Conservation (phyloP, 1,284 basidiomycete species). For the Ustilago shanxiensis region DNA sequence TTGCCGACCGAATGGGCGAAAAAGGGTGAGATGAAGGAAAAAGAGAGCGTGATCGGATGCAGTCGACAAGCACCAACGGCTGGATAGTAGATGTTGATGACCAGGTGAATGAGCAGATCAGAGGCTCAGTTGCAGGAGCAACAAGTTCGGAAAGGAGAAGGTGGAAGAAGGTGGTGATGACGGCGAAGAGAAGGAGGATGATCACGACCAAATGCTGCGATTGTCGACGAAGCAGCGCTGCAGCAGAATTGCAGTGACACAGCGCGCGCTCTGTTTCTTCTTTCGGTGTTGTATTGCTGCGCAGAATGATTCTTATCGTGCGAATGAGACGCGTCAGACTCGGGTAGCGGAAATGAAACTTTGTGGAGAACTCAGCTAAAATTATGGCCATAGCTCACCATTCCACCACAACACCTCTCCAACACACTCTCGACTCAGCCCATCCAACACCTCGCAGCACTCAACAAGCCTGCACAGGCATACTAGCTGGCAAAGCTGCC, state of each 20-base stretch:
- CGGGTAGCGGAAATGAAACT: constrained; percentile 7
- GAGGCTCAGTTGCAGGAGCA: constrained; percentile 42
- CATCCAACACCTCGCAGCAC: not conserved
- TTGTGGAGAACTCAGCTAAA: constrained; percentile 19
- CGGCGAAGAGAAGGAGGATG: constrained; percentile 15
- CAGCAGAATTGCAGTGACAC: not conserved
- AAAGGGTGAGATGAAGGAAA: constrained; percentile 11
- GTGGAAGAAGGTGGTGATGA: constrained; percentile 13
- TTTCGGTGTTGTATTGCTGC: not conserved
- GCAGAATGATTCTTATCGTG: constrained; percentile 24
- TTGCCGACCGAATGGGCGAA: constrained; percentile 6
- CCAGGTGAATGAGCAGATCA: constrained; percentile 23
- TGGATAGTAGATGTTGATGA: not conserved
- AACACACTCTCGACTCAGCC: not conserved
- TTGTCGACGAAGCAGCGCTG: constrained; percentile 12
- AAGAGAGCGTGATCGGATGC: constrained; percentile 48
- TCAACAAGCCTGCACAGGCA: constrained; percentile 1
- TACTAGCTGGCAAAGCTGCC: constrained; percentile 7
- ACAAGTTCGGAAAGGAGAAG: constrained; percentile 16
- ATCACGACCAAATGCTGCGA: constrained; percentile 3
- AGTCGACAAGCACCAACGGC: constrained; percentile 32
- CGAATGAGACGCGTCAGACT: constrained; percentile 18
- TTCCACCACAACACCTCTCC: not conserved
- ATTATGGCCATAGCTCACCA: too few relatives aligned
- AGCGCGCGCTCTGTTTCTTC: constrained; percentile 20